Conservation (phyloP, 352 stramenopile species). For the Globisporangium okanoganense region DNA sequence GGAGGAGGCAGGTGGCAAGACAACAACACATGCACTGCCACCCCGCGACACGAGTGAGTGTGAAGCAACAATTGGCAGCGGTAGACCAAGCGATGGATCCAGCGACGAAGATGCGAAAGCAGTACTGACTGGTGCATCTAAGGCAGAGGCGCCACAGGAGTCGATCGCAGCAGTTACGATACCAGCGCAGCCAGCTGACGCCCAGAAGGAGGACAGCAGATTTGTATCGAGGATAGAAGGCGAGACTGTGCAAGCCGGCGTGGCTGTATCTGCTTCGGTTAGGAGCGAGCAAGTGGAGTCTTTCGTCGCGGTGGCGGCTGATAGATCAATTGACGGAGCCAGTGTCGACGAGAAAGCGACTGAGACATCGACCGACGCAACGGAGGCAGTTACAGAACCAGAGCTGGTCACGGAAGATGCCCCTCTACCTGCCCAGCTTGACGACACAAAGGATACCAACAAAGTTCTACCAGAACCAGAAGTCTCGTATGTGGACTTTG, state of each 20-base stretch:
- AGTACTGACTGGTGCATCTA: not conserved
- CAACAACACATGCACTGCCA: not conserved
- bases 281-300: not conserved
- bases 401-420: not conserved
- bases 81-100: not conserved
- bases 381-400: not conserved
- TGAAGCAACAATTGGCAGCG: not conserved
- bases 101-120: not conserved
- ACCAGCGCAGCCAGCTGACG: not conserved
- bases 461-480: not conserved
- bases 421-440: not conserved
- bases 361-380: not conserved
- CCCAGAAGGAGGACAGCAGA: not conserved
- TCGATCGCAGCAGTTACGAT: not conserved
- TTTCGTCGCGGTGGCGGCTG: not conserved
- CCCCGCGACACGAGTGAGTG: not conserved
- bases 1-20: not conserved
- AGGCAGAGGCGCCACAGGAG: not conserved
- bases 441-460: not conserved
- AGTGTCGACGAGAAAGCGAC: not conserved
- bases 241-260: not conserved
- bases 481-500: not conserved
- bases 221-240: not conserved
- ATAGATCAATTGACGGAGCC: not conserved
- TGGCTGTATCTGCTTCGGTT: not conserved